Base-by-base conservation (phyloP, 1,284 basidiomycete species). In the Tilletia setariae region DNA sequence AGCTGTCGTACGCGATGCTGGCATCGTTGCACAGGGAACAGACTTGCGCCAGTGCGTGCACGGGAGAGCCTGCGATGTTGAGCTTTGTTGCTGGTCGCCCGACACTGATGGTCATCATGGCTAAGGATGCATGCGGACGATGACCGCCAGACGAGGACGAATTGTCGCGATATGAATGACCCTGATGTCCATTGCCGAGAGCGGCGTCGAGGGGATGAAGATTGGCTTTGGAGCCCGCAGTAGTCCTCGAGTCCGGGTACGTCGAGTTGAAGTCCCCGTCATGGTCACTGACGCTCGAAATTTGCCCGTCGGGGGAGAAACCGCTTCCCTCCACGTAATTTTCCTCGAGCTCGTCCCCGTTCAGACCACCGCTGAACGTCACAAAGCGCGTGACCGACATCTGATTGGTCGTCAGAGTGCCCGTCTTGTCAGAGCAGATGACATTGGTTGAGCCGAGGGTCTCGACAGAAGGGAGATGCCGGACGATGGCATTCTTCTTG, bases 401-500 rank as follows among this genome's bases (percentile, higher is more conserved):
- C 82, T 96, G 93, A 84, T 94, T 96, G 16, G 93, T 96, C 3
- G 94, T 96, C 74, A 97, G 83, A 19, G 94, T 96, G 63, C 62
- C 64, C 9, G 35, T 53, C 15, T 23, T 65, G 65, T 67, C 49
- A 59, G 68, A 35, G 63, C 28, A 32, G 25, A 42, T 46, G 30
- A 51, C 97, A 81, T 94, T 95, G 63, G 93, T 94, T 85, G 92
- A 94, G 1, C 94, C 94, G 1, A 98, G 86, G 32, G 94, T 96
- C 85, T 98, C 94, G 13, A 97, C 94, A 73, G 90, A 92, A n/a
- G 94, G 94, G 72, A 98, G 85, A 83, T 95, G 93, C 77, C 93
- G 86, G 62, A 98, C 94, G 75, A 98, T 97, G 4, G 94, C 94
- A 71, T 95, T 95, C 84, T 93, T 91, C 85, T 94, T 91, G 0